Percentiles rank a stretch among this genome's conserved stretches.
Evolutionary conservation across 768 basidiomycete species (phyloP).

Genomic region (Suillus sp.): DNA sequence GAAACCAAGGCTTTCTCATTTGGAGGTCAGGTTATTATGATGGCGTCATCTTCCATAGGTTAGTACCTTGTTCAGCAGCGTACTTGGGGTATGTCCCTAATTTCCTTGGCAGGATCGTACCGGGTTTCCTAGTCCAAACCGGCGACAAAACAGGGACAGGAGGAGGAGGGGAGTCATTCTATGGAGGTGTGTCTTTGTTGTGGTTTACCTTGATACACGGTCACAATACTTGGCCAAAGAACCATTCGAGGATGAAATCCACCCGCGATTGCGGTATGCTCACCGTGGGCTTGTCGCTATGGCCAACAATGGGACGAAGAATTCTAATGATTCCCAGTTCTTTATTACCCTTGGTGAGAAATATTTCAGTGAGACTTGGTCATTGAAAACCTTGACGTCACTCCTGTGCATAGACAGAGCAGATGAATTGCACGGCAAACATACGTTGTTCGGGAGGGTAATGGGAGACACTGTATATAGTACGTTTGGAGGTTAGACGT

Average conservation of each 20-base stretch:
- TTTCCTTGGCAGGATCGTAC: slow-evolving; percentile 63
- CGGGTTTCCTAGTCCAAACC: slow-evolving; percentile 91
- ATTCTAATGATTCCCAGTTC: slow-evolving; percentile 94
- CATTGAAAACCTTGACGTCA: slow-evolving; percentile 6
- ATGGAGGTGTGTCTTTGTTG: slow-evolving; percentile 60
- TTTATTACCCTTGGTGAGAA: slow-evolving; percentile 87
- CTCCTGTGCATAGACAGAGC: slow-evolving; percentile 62
- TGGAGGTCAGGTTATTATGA: slow-evolving; percentile 84
- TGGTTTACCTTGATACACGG: background rate
- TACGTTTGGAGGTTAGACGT: slow-evolving; percentile 39
- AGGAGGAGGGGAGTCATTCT: slow-evolving; percentile 91
- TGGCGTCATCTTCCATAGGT: slow-evolving; percentile 93
- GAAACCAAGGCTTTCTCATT: background rate
- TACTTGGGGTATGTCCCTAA: background rate
- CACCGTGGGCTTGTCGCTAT: slow-evolving; percentile 93
- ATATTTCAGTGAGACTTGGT: slow-evolving; percentile 1
- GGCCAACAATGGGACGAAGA: slow-evolving; percentile 87
- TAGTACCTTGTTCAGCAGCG: slow-evolving; percentile 12
- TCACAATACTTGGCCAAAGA: slow-evolving; percentile 47
- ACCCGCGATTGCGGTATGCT: slow-evolving; percentile 84
- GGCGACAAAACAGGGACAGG: slow-evolving; percentile 94
- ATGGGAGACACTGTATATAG: slow-evolving; percentile 91
- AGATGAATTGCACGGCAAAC: slow-evolving; percentile 91
- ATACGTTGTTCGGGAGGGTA: slow-evolving; percentile 91
- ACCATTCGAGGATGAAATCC: slow-evolving; percentile 93